phyloP scores from a whole-genome alignment of 129 eudicot species.

The Ambrosia artemisiifolia region DNA sequence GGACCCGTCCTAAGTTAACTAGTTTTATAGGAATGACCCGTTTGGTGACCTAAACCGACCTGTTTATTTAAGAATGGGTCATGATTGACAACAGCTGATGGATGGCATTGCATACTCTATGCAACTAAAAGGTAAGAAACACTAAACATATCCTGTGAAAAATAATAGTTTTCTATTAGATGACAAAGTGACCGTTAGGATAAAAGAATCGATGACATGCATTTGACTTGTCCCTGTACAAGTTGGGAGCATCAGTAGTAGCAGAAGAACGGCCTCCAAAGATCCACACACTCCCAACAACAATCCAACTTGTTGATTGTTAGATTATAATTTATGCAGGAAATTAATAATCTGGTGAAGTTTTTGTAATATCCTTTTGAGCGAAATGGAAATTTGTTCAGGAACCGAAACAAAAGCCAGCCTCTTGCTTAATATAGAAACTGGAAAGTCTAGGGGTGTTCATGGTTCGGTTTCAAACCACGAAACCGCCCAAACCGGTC shows the following conservation, averaged over 20 bases:
- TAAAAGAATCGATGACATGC: no score
- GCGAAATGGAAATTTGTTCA: conserved; percentile 3
- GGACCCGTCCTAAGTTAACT: neutral
- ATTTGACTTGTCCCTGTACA: no score
- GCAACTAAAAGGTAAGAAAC: no score
- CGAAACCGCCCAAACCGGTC: no score
- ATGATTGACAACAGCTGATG: neutral
- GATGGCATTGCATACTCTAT: neutral
- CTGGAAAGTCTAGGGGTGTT: no score
- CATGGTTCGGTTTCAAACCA: no score
- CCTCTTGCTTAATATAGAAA: conserved; percentile 8
- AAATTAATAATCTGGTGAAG: neutral
- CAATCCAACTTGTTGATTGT: neutral
- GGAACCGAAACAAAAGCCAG: conserved; percentile 16
- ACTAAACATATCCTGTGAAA: no score
- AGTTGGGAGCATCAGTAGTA: no score
- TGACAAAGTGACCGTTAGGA: no score
- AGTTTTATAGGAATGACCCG: neutral
- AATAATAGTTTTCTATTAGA: no score
- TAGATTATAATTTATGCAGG: neutral
- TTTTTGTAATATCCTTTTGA: conserved; percentile 13
- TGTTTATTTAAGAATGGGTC: neutral
- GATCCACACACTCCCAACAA: no score
- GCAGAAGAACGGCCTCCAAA: no score
- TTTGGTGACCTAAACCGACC: neutral